Evolutionary conservation across 371 early-diverging fungal genomes (phyloP).

Genomic region (Syncephalastrum racemosum): DNA sequence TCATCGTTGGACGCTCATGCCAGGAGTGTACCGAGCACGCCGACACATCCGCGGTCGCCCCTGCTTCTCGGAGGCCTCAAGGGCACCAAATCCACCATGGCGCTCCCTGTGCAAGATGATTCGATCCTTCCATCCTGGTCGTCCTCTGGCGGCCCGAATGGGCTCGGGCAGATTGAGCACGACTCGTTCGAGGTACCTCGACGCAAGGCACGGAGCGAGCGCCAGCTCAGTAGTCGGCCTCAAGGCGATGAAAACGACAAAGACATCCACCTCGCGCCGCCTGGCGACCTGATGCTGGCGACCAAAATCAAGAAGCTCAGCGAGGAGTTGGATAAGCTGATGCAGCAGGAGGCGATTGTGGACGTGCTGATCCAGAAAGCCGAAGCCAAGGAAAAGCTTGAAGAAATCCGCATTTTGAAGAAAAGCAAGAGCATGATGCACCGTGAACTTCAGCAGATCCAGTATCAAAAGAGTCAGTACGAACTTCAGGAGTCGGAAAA

Average conservation of each 20-base stretch:
- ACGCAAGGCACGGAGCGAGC: neutral
- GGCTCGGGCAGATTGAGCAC: conserved; percentile 35
- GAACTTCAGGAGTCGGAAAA: conserved; percentile 68
- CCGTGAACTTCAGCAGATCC: conserved; percentile 60
- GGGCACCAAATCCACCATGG: conserved; percentile 33
- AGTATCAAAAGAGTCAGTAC: conserved; percentile 69
- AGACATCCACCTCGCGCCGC: conserved; percentile 63
- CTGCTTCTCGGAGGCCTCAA: conserved; percentile 20
- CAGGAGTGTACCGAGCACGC: conserved; percentile 7
- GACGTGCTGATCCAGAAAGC: conserved; percentile 64
- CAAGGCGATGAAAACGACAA: conserved; percentile 9
- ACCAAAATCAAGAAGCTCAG: conserved; percentile 50
- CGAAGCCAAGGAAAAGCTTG: conserved; percentile 42
- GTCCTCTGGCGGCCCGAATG: conserved; percentile 36
- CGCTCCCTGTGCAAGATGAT: conserved; percentile 37
- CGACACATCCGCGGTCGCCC: conserved; percentile 10
- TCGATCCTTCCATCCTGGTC: conserved; percentile 35
- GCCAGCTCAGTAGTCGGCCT: neutral
- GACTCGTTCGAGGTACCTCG: conserved; percentile 19
- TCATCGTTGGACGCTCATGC: neutral
- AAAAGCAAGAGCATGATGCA: conserved; percentile 58
- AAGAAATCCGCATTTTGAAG: conserved; percentile 59
- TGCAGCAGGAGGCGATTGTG: conserved; percentile 70
- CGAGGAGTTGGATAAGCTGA: conserved; percentile 56
- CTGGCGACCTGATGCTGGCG: conserved; percentile 68